Evolutionary conservation across 2,329 filamentous ascomycete genomes (phyloP), one percentile per base, ranked within the genome.

Genomic region (Cladophialophora carrionii): DNA sequence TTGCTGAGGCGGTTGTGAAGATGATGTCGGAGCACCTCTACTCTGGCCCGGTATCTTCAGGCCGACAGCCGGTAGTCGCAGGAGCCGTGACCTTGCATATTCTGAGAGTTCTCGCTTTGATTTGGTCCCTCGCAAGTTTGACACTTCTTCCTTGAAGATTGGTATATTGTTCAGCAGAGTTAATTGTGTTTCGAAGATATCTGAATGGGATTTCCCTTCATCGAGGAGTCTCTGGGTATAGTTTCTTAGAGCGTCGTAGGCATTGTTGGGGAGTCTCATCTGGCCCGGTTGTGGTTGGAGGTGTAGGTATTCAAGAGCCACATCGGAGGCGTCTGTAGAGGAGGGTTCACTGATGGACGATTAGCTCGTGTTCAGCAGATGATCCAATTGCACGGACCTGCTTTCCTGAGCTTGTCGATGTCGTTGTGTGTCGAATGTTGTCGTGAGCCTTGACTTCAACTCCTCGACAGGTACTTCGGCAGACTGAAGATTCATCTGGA

Each of bases 401-500:
- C 56, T 22, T 10, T 67, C 58, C 17, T 49, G 57, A 5, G 41
- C 26, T 10, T 20, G 17, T 20, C 5, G 9, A 17, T 51, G 31
- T 31, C 53, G 57, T 41, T 41, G 54, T 37, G 74, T 71, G 4
- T 74, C 74, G 63, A 84, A 71, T 52, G 80, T 80, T 62, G 77
- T 76, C 14, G 76, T 74, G 3, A 91, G 68, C 26, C 86, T 81
- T 51, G 79, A 81, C 55, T 87, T 75, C 63, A 95, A 92, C 8
- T 91, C 87, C 17, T 89, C 84, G 73, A 85, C 81, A 78, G 8
- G 85, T 83, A 8, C 88, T 26, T 68, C 57, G 41, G 57, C 89
- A 0, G 86, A 80, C 43, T 87, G 82, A 9, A 96, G 83, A 74
- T 93, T 92, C 75, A 94, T 89, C 73, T 89, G 88, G 14, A 96